Conservation (phyloP, 1,284 basidiomycete genomes). For the Trichosporon ovoides region DNA sequence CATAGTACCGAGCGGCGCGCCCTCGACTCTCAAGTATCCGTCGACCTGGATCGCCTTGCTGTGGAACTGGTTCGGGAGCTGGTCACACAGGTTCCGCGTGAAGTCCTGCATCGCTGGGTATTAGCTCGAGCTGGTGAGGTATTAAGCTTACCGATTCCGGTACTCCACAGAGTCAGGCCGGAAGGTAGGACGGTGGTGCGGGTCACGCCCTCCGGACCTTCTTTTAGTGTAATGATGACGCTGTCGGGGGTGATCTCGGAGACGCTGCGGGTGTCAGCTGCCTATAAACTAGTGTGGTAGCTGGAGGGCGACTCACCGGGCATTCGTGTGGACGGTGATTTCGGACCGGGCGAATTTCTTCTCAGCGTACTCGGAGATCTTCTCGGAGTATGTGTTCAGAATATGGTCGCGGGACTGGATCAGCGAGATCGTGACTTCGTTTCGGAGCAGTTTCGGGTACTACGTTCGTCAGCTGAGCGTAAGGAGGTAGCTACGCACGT, state of each 20-base stretch:
- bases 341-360: slow-evolving; percentile 73
- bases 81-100: slow-evolving; percentile 68
- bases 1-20: slow-evolving; percentile 80
- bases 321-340: slow-evolving; percentile 77
- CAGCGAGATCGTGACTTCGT: slow-evolving; percentile 82
- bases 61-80: slow-evolving; percentile 94
- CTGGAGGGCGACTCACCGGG: slow-evolving; percentile 62
- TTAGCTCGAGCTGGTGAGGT: slow-evolving; percentile 3
- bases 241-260: slow-evolving; percentile 63
- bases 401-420: slow-evolving; percentile 95
- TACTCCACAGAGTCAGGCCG: slow-evolving; percentile 95
- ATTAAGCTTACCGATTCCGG: slow-evolving; percentile 72
- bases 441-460: slow-evolving; percentile 87
- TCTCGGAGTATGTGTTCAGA: slow-evolving; percentile 80
- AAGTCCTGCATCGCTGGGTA: slow-evolving; percentile 81
- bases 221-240: slow-evolving; percentile 70
- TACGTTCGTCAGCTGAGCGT: slow-evolving; percentile 40
- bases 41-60: slow-evolving; percentile 60
- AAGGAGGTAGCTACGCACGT: slow-evolving; percentile 38
- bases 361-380: slow-evolving; percentile 92
- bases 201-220: slow-evolving; percentile 57
- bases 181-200: slow-evolving; percentile 59
- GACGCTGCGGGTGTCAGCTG: slow-evolving; percentile 55
- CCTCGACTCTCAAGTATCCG: slow-evolving; percentile 82
- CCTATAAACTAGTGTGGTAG: not conserved